phyloP scores from a whole-genome alignment of 2,329 filamentous ascomycete species.

The Talaromyces sp. region DNA sequence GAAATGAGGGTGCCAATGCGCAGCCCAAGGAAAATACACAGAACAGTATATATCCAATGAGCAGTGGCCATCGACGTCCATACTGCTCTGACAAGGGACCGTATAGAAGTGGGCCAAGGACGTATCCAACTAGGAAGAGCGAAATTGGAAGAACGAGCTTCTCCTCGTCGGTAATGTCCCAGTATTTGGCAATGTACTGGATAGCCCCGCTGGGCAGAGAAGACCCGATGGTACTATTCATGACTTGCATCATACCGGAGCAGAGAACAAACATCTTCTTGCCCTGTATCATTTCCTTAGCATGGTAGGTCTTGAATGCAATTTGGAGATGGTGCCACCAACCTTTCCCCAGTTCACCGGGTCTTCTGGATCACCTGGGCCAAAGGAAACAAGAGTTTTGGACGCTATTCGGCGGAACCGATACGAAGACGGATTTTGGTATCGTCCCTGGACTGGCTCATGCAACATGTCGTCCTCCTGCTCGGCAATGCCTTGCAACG shows the following conservation, averaged over 20 bases:
- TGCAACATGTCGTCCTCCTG: slow-evolving; percentile 11
- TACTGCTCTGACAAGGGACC: slow-evolving; percentile 40
- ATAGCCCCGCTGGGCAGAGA: slow-evolving; percentile 36
- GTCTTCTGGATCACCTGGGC: slow-evolving; percentile 27
- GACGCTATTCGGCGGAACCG: slow-evolving; percentile 29
- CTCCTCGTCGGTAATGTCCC: slow-evolving; percentile 26
- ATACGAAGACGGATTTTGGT: slow-evolving; percentile 20
- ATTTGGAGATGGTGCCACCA: background rate
- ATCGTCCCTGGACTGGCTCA: slow-evolving; percentile 22
- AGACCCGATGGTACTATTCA: slow-evolving; percentile 37
- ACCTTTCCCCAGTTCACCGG: slow-evolving; percentile 30
- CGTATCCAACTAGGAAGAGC: slow-evolving; percentile 36
- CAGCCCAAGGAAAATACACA: slow-evolving; percentile 39
- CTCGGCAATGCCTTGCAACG: background rate
- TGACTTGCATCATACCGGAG: slow-evolving; percentile 31
- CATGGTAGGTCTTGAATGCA: background rate
- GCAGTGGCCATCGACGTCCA: slow-evolving; percentile 38
- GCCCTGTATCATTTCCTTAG: slow-evolving; percentile 10
- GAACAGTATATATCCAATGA: slow-evolving; percentile 45
- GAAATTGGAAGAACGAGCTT: slow-evolving; percentile 35
- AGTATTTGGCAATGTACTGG: slow-evolving; percentile 30
- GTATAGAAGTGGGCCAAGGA: slow-evolving; percentile 39
- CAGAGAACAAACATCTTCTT: slow-evolving; percentile 31
- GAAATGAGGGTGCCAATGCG: slow-evolving; percentile 38
- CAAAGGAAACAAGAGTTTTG: slow-evolving; percentile 31